Base-by-base conservation (phyloP, 768 basidiomycete genomes). In the Lentinula detonsa region DNA sequence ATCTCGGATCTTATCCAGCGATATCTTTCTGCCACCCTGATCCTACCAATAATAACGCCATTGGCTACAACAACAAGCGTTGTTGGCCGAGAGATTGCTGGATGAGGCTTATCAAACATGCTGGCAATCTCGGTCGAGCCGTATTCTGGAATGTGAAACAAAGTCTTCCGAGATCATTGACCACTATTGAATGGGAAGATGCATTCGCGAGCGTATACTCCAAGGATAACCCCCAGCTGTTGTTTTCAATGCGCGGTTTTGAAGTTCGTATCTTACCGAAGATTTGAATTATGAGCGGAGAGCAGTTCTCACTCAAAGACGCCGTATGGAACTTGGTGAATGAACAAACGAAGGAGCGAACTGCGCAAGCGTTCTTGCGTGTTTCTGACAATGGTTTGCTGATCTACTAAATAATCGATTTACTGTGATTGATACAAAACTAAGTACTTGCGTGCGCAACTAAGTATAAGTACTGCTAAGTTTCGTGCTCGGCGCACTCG, bases 91-190 rank as follows among this genome's bases (percentile, higher is more conserved):
- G 95, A 65, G 97, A 99, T 75, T 99, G 97, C 73, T 88, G 97
- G 62, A 99, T 99, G 97, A 82, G 97, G 37, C 81, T 99, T 61
- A 96, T 97, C 81, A 99, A 99, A 75, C 97, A 99, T 73, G 97
- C 98, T 71, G 97, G 98, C 75, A 98, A 99, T 74, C 80, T 99
- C 49, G 97, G 96, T 21, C 85, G 97, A 63, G 97, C 97, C 2
- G 97, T 98, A 8, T 98, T 97, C 76, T 99, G 96, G 97, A 98
- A 99, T 70, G 93, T 98, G 73, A 97, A 98, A 77, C 95, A 98
- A 73, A 92, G 92, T 66, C 74, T 99, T 23, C 97, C 97, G 0
- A 81, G 97, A 52, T 97, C 96, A 13, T 77, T 99, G 64, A 98
- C 97, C 0, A 98, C 97, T 0, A 98, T 99, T 69, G 97, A 98